These are phyloP conservation scores for Chionographis japonica DNA, from an alignment of 106 monocot species.

Conservation along the genomic window DNA sequence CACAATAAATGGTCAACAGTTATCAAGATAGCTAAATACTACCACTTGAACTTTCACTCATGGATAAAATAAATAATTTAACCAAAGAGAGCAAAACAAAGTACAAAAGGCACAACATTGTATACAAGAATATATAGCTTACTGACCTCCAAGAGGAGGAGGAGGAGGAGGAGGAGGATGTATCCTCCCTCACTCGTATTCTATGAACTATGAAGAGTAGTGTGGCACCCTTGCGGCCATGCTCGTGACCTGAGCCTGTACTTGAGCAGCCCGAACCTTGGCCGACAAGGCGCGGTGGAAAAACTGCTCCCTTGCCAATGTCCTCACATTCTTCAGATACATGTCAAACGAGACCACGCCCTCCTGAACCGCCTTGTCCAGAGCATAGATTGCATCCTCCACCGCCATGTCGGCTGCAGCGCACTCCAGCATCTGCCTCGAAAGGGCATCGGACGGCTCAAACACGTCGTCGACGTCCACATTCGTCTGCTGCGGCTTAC, in stretches of 20 bases:
- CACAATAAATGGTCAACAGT: no score
- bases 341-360: conserved; percentile 58
- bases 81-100: no score
- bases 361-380: conserved; percentile 77
- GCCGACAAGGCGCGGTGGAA: conserved; percentile 62
- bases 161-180: no score
- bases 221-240: conserved; percentile 52
- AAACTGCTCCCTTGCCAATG: conserved; percentile 78
- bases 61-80: no score
- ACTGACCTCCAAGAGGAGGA: no score
- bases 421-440: conserved; percentile 77
- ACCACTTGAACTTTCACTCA: no score
- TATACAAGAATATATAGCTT: no score
- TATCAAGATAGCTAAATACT: no score
- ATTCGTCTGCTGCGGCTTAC: conserved; percentile 5
- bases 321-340: conserved; percentile 78
- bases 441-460: conserved; percentile 44
- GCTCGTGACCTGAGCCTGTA: conserved; percentile 47
- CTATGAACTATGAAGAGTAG: conserved; percentile 20
- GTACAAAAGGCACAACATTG: no score
- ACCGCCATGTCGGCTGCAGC: conserved; percentile 60
- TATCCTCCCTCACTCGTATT: no score
- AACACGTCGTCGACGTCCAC: conserved; percentile 55
- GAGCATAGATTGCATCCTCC: conserved; percentile 68
- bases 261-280: conserved; percentile 57